Evolutionary conservation across 2,329 filamentous ascomycete species (phyloP).

Genomic region (Hypoxylon sp.): DNA sequence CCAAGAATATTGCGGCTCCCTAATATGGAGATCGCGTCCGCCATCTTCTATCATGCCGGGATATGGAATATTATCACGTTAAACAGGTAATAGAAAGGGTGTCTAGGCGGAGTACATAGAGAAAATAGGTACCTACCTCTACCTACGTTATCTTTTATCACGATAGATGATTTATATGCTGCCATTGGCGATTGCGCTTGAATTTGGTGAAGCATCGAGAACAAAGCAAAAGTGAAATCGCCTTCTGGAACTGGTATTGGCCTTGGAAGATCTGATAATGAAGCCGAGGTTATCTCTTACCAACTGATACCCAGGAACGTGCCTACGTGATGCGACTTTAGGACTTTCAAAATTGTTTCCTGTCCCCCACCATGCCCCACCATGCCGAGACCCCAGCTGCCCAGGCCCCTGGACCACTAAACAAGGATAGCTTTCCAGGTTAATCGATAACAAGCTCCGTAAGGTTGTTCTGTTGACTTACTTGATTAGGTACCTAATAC

Average conservation of each 20-base stretch:
- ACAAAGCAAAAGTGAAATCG: not conserved
- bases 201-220: not conserved
- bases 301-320: no score
- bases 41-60: constrained; percentile 8
- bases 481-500: no score
- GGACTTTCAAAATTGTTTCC: no score
- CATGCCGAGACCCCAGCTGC: not conserved
- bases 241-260: no score
- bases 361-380: constrained; percentile 17
- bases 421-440: not conserved
- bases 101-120: constrained; percentile 3
- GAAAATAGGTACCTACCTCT: constrained; percentile 7
- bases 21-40: constrained; percentile 1
- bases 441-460: not conserved
- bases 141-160: constrained; percentile 20
- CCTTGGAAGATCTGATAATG: not conserved
- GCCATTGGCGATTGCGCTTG: not conserved
- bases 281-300: no score
- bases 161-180: constrained; percentile 13
- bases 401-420: constrained; percentile 20
- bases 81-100: constrained; percentile 6
- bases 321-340: not conserved
- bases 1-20: not conserved
- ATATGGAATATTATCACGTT: constrained; percentile 6
- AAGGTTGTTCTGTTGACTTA: constrained; percentile 27